These are phyloP conservation scores for Xylaria curta DNA, from an alignment of 495 filamentous ascomycete genomes.

Conservation along the genomic window DNA sequence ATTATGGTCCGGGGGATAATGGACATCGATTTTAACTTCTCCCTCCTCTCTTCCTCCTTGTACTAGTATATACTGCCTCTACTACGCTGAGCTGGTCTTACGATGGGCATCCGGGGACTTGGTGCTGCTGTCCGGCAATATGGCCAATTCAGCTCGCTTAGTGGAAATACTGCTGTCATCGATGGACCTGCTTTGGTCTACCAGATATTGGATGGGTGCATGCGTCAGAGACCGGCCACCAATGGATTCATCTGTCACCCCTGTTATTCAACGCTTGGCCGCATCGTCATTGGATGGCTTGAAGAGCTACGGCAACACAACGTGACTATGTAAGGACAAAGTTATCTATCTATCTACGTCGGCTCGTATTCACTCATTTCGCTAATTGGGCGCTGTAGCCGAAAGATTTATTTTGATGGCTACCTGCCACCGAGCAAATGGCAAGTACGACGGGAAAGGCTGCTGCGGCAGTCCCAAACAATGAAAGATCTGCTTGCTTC, in stretches of 20 bases:
- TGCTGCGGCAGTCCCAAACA: conserved; percentile 47
- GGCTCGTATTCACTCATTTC: background rate
- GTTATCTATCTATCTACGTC: too few species aligned
- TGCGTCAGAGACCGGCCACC: conserved; percentile 44
- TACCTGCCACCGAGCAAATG: conserved; percentile 68
- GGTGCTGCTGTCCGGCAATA: conserved; percentile 64
- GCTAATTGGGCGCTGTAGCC: conserved; percentile 42
- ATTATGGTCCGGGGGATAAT: background rate
- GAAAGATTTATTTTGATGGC: conserved; percentile 79
- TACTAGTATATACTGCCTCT: background rate
- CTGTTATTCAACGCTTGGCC: conserved; percentile 65
- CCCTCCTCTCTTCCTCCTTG: background rate
- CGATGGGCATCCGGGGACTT: conserved; percentile 77
- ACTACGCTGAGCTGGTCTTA: background rate
- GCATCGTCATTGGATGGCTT: conserved; percentile 66
- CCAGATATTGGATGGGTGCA: conserved; percentile 65
- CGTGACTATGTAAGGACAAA: conserved; percentile 61
- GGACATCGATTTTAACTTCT: background rate
- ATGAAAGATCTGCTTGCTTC: conserved; percentile 50
- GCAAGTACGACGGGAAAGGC: conserved; percentile 56
- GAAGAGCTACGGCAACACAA: conserved; percentile 55
- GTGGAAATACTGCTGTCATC: conserved; percentile 60
- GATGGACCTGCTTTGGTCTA: conserved; percentile 81
- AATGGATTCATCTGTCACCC: conserved; percentile 59
- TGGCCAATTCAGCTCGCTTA: conserved; percentile 56